A percentile compares a stretch with the other conserved stretches of the same genome.
Evolutionary conservation across 2,329 filamentous ascomycete genomes (phyloP).

Genomic region (Pseudogymnoascus sp.): DNA sequence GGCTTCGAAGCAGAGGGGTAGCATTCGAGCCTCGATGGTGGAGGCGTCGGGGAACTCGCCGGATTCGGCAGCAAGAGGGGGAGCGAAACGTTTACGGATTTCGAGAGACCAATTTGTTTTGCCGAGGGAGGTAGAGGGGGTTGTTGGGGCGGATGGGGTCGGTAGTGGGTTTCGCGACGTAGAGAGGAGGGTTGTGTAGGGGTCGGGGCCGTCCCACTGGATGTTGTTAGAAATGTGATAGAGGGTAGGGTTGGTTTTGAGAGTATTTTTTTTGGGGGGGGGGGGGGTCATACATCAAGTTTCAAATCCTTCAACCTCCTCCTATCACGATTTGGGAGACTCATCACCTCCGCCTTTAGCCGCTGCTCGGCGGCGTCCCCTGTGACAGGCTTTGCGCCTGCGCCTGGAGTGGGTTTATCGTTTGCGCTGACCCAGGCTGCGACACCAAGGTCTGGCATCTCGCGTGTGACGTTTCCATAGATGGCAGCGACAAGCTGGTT

Average conservation of each 20-base stretch:
- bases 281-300: conserved; percentile 42
- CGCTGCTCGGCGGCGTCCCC: conserved; percentile 58
- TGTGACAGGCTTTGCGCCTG: conserved; percentile 52
- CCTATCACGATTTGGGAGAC: conserved; percentile 56
- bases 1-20: conserved; percentile 59
- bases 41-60: conserved; percentile 61
- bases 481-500: conserved; percentile 60
- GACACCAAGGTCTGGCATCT: conserved; percentile 58
- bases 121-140: not conserved
- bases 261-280: not conserved
- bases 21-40: conserved; percentile 55
- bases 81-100: conserved; percentile 56
- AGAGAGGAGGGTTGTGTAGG: conserved; percentile 21
- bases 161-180: not conserved
- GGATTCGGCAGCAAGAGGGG: conserved; percentile 57
- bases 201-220: conserved; percentile 26
- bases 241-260: not conserved
- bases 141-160: not conserved
- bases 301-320: conserved; percentile 57
- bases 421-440: conserved; percentile 65
- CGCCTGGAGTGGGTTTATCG: conserved; percentile 51
- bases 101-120: conserved; percentile 54
- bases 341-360: conserved; percentile 63
- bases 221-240: not conserved
- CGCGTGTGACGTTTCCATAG: conserved; percentile 60